phyloP scores from a whole-genome alignment of 305 asterid species.

The Rubia balearica region DNA sequence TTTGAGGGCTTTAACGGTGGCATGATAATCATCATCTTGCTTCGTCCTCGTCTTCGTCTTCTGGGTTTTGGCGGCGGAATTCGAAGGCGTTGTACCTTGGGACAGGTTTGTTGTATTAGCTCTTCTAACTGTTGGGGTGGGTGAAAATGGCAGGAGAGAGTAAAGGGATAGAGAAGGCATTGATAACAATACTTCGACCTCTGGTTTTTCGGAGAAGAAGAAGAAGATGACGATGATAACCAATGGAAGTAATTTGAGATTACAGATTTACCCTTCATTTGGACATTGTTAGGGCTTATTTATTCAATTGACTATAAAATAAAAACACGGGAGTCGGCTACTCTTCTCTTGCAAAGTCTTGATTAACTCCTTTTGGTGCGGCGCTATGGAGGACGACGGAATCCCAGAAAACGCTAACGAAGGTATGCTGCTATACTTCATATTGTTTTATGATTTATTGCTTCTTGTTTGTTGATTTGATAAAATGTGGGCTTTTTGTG shows the following conservation, averaged over 20 bases:
- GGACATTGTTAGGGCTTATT: too few species aligned
- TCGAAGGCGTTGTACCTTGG: neutral
- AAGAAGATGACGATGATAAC: too few species aligned
- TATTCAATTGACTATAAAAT: too few species aligned
- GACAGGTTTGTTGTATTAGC: neutral
- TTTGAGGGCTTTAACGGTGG: slow-evolving; percentile 87
- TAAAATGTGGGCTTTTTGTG: neutral
- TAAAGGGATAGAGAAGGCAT: slow-evolving; percentile 3
- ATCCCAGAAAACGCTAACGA: slow-evolving; percentile 72
- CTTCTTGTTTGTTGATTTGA: neutral
- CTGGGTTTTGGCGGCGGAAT: slow-evolving; percentile 21
- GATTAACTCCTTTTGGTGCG: neutral
- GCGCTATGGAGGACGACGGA: slow-evolving; percentile 51
- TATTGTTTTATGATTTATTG: neutral
- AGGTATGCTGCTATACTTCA: slow-evolving; percentile 32
- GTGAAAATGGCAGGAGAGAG: slow-evolving; percentile 9
- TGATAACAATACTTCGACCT: neutral
- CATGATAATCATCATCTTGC: slow-evolving; percentile 70
- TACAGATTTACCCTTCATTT: too few species aligned
- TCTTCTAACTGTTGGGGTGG: neutral
- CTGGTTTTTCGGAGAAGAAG: too few species aligned
- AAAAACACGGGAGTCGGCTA: too few species aligned
- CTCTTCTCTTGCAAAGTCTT: too few species aligned
- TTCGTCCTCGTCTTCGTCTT: slow-evolving; percentile 26
- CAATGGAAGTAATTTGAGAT: too few species aligned